Percentiles rank a stretch among this genome's conserved stretches.
Conservation (phyloP, 495 filamentous ascomycete genomes). For the Penicillium ucsense region DNA sequence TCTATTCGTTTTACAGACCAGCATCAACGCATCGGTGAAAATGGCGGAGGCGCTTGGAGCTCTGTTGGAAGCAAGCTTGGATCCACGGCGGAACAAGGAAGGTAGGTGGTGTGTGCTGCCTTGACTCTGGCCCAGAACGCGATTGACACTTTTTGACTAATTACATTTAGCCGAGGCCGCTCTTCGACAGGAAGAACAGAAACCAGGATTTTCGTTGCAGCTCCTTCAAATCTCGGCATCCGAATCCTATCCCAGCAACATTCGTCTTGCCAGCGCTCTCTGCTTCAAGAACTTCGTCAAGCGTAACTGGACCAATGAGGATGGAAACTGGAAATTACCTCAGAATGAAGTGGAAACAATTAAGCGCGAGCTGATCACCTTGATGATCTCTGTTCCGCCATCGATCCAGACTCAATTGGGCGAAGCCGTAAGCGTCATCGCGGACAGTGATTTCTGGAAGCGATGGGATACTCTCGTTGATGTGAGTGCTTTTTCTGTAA, state of each 20-base stretch:
- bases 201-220: slow-evolving; percentile 76
- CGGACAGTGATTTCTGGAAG: slow-evolving; percentile 94
- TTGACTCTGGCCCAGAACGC: no score
- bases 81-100: slow-evolving; percentile 77
- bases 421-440: slow-evolving; percentile 92
- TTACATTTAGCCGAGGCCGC: slow-evolving; percentile 59
- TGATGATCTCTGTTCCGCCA: slow-evolving; percentile 88
- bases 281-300: slow-evolving; percentile 98
- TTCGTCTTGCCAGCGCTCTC: slow-evolving; percentile 79
- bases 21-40: slow-evolving; percentile 26
- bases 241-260: slow-evolving; percentile 56
- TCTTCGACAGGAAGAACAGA: slow-evolving; percentile 63
- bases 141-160: no score
- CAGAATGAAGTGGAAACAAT: slow-evolving; percentile 73
- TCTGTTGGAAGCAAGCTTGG: slow-evolving; percentile 77
- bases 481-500: slow-evolving; percentile 29
- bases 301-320: slow-evolving; percentile 86
- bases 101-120: slow-evolving; percentile 40
- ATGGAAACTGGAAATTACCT: slow-evolving; percentile 81
- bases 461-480: slow-evolving; percentile 89
- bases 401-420: slow-evolving; percentile 88
- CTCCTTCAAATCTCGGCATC: slow-evolving; percentile 82
- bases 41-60: slow-evolving; percentile 70
- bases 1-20: no score
- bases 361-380: slow-evolving; percentile 85